Conservation (phyloP, 345 rosid genomes). For the Pugionium cornutum region DNA sequence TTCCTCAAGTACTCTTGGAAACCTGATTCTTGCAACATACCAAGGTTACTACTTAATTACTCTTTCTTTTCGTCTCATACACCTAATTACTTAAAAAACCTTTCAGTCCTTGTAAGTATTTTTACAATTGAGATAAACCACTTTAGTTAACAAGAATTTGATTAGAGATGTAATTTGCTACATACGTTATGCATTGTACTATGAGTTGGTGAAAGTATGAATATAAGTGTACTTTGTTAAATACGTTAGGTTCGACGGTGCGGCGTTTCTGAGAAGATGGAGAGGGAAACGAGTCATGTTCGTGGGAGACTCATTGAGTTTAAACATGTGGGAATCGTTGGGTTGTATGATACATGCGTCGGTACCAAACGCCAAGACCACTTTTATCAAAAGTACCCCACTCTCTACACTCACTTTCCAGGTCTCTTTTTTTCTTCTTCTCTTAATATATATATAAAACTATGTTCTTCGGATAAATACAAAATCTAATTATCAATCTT, state of each 20-base stretch:
- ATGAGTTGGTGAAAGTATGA: too few species aligned
- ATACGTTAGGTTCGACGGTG: slow-evolving; percentile 61
- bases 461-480: slow-evolving; percentile 13
- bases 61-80: too few species aligned
- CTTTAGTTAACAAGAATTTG: slow-evolving; percentile 10
- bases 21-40: slow-evolving; percentile 62
- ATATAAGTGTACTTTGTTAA: too few species aligned
- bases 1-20: slow-evolving; percentile 88
- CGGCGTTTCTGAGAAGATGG: slow-evolving; percentile 64
- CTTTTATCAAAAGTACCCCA: slow-evolving; percentile 48
- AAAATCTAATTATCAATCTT: slow-evolving; percentile 31
- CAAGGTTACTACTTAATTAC: slow-evolving; percentile 50
- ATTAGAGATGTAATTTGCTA: not conserved
- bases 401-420: slow-evolving; percentile 63
- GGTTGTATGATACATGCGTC: slow-evolving; percentile 92
- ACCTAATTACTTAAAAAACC: not conserved
- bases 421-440: slow-evolving; percentile 42
- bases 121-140: not conserved
- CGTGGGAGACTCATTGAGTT: slow-evolving; percentile 97
- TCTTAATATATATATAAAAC: too few species aligned
- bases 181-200: too few species aligned
- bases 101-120: too few species aligned
- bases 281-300: slow-evolving; percentile 93
- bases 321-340: slow-evolving; percentile 97
- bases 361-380: slow-evolving; percentile 66